phyloP scores from a whole-genome alignment of 164 flowering plant species.

The Litsea cubeba region DNA sequence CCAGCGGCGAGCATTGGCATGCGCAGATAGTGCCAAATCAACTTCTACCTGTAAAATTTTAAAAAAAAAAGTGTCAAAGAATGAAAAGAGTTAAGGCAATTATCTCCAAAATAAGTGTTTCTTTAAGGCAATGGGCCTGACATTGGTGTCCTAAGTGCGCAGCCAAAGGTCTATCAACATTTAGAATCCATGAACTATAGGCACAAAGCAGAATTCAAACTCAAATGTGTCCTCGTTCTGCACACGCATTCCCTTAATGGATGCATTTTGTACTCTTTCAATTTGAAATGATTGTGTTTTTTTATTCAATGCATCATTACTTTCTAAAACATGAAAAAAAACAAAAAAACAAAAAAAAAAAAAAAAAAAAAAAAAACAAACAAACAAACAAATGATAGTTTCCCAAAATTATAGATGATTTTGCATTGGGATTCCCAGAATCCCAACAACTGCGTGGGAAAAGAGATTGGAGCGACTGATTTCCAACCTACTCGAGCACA shows the following conservation, averaged over 20 bases:
- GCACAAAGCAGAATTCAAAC: too few species aligned
- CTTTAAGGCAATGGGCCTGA: not conserved
- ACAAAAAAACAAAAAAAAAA: too few species aligned
- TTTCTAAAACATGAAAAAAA: not conserved
- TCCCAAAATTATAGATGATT: not conserved
- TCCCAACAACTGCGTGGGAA: not conserved
- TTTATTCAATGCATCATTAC: not conserved
- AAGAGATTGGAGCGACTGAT: not conserved
- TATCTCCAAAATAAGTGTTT: slow-evolving; percentile 3
- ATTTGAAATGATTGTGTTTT: not conserved
- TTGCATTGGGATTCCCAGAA: not conserved
- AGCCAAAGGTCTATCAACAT: not conserved
- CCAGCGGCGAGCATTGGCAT: slow-evolving; percentile 95
- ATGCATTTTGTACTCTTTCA: not conserved
- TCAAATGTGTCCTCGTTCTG: too few species aligned
- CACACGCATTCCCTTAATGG: too few species aligned
- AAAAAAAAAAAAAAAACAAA: too few species aligned
- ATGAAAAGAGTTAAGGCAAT: not conserved
- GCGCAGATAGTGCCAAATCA: slow-evolving; percentile 92
- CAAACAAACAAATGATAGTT: not conserved
- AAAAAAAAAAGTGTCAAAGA: not conserved
- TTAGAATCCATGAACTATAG: too few species aligned
- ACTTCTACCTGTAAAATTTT: slow-evolving; percentile 70
- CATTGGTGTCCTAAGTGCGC: not conserved
- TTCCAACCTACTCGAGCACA: not conserved